phyloP scores from a whole-genome alignment of 306 rosid genomes.

The Cicer chorassanicum region DNA sequence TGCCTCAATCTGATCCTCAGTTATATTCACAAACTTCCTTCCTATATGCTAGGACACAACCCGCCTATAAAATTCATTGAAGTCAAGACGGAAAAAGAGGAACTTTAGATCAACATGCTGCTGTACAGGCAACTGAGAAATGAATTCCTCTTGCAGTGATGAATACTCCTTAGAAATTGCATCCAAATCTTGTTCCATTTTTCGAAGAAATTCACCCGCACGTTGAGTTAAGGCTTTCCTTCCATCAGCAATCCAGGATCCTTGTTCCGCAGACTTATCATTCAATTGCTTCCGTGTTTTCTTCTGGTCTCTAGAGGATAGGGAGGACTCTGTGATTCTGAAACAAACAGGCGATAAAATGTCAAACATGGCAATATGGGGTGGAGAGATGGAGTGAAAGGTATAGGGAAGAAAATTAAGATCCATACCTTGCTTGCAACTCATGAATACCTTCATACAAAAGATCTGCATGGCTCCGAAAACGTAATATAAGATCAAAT shows the following conservation, averaged over 20 bases:
- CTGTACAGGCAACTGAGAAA: constrained; percentile 93
- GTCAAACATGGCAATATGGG: constrained; percentile 29
- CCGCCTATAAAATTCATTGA: constrained; percentile 86
- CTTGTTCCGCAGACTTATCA: constrained; percentile 58
- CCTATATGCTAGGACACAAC: constrained; percentile 58
- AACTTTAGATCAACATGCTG: constrained; percentile 95
- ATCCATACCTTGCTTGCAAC: constrained; percentile 84
- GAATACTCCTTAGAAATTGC: constrained; percentile 84
- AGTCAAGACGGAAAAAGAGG: constrained; percentile 95
- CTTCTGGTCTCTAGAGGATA: constrained; percentile 64
- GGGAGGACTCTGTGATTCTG: constrained; percentile 74
- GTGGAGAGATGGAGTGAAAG: not conserved
- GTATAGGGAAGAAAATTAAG: constrained; percentile 21
- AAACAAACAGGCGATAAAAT: constrained; percentile 45
- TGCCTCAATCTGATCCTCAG: constrained; percentile 47
- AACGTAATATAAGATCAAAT: constrained; percentile 87
- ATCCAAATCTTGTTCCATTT: constrained; percentile 79
- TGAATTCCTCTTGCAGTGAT: constrained; percentile 80
- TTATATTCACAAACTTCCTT: constrained; percentile 43
- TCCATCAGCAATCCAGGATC: constrained; percentile 86
- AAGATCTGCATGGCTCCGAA: constrained; percentile 84
- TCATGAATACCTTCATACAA: constrained; percentile 89
- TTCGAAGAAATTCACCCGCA: constrained; percentile 82
- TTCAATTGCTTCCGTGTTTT: constrained; percentile 55
- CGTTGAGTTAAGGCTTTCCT: constrained; percentile 88